phyloP scores from a whole-genome alignment of 1,284 basidiomycete genomes.

The Naganishia liquefaciens region DNA sequence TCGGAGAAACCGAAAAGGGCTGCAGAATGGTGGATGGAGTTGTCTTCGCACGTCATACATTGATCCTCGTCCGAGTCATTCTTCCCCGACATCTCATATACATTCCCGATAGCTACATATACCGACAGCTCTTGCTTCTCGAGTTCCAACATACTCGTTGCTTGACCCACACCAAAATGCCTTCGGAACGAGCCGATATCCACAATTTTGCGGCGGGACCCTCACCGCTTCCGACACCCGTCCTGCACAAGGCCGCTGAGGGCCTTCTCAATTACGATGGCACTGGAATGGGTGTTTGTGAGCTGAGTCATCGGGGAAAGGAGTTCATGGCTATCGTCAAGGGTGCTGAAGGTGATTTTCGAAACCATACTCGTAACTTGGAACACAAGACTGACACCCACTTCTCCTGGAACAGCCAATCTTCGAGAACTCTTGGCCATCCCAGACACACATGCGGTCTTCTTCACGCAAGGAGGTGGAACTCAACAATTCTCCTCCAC shows the following conservation, averaged over 20 bases:
- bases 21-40: neutral
- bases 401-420: slow-evolving; percentile 52
- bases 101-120: neutral
- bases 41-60: slow-evolving; percentile 21
- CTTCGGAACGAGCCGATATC: slow-evolving; percentile 55
- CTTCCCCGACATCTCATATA: neutral
- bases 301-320: slow-evolving; percentile 88
- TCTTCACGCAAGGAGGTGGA: slow-evolving; percentile 91
- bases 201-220: slow-evolving; percentile 92
- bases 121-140: neutral
- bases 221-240: slow-evolving; percentile 77
- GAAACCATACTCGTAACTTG: too few relatives aligned
- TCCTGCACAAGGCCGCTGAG: slow-evolving; percentile 73
- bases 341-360: slow-evolving; percentile 62
- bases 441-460: slow-evolving; percentile 77
- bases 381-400: slow-evolving; percentile 6
- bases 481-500: slow-evolving; percentile 85
- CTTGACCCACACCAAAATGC: slow-evolving; percentile 13
- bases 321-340: slow-evolving; percentile 75
- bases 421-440: slow-evolving; percentile 75
- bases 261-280: slow-evolving; percentile 79
- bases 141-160: neutral
- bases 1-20: neutral
- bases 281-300: slow-evolving; percentile 89
- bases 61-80: neutral